Base-by-base conservation (phyloP, 1,284 basidiomycete genomes). In the Apiotrichum siamense region DNA sequence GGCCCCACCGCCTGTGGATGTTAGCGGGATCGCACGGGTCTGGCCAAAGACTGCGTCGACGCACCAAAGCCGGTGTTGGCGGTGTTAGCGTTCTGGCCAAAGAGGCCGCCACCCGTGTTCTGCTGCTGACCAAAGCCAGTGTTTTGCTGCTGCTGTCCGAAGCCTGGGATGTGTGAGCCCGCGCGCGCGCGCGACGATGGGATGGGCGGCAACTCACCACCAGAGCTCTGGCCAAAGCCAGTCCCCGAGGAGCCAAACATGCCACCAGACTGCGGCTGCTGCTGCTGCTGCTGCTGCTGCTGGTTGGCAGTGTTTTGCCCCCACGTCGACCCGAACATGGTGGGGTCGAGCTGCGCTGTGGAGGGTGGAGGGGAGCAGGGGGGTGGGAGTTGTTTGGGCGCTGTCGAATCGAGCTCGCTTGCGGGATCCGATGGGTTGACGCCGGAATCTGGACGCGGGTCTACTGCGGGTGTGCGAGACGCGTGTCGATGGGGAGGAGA, bases 51-150 rank as follows among this genome's bases (percentile, higher is more conserved):
- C n/a, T 17, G n/a, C 15, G 36, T 11, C 29, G 31, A 60, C 60
- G 48, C 48, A 54, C 65, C 66, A 44, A 67, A 70, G 27, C 59
- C 59, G 11, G 59, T 60, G 47, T 49, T 61, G 23, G 58, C 53
- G 29, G 25, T 44, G 20, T 58, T 44, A 12, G 46, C 44, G 32
- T 77, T 29, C 68, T 47, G 31, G 7, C 69, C 58, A 73, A 77
- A 58, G 69, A 72, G 60, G 63, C 75, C 51, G 75, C 78, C 50
- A 70, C 77, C 49, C 78, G 83, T 66, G 48, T 85, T 82, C 62
- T 87, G 87, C 38, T 75, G 76, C 47, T 77, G 57, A n/a, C 52
- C 44, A 38, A 61, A 58, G 26, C 44, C 50, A 15, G 40, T 38
- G 82, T 67, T 48, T 84, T 83, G 87, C 35, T 75, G 75, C 48